Evolutionary conservation across 1,284 basidiomycete genomes (phyloP), one percentile per base, ranked within the genome.

Genomic region (Tilletia walkeri): DNA sequence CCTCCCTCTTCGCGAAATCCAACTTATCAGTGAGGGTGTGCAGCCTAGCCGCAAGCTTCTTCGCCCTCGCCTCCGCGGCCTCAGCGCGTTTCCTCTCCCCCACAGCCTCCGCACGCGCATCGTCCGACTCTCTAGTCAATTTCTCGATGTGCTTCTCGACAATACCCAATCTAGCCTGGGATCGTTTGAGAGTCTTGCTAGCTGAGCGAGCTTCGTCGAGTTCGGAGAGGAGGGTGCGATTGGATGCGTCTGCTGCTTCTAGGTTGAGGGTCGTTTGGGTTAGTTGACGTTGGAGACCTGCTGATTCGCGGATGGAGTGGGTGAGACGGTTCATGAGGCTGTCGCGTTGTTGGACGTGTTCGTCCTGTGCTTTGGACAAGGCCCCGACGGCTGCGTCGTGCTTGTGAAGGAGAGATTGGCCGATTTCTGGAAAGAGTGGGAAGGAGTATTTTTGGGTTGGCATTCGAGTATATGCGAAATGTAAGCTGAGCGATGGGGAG

Each of bases 321-420:
- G 79, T 73, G 34, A 81, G 68, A 16, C 78, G 73, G 10, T 61
- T 73, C 72, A 82, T 79, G 50, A 82, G 74, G 6, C 74, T 72
- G 61, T 82, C 77, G 10, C 75, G 76, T 65, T 79, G 78, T 65
- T 72, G 72, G 69, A 76, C 74, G 68, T 79, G 79, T 34, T 76
- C 84, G 78, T 78, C 85, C 76, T 71, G 49, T 80, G 80, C 53
- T 79, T 78, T 45, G 80, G 78, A 9, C 74, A 45, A 10, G 61
- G 66, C 76, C 88, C 87, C 69, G 90, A 89, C 66, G 94, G 88
- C 82, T 92, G 90, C 91, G 84, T 95, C 94, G 82, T 94, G 93
- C 73, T 91, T 87, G 79, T 91, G 89, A 65, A 97, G 84, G 61
- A 98, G 85, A 1, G 94, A 94, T 84, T 94, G 92, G 0, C 95